Evolutionary conservation across 164 flowering plant genomes (phyloP).

Genomic region (Macadamia tetraphylla): DNA sequence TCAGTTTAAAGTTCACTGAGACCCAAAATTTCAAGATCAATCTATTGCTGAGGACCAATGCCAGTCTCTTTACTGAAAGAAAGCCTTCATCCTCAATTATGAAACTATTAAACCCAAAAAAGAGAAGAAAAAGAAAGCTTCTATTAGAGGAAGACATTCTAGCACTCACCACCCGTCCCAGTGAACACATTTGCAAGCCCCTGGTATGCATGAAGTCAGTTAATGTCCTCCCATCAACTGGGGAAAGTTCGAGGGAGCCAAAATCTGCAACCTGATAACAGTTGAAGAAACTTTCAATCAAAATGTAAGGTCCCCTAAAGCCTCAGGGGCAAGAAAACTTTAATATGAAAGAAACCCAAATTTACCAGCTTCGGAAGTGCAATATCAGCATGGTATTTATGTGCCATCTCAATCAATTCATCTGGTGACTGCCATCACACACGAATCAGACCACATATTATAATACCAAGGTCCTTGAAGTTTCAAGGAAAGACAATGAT

Average conservation of each 20-base stretch:
- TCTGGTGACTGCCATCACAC: conserved; percentile 54
- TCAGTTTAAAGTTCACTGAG: background rate
- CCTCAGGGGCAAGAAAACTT: background rate
- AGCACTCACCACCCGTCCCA: conserved; percentile 79
- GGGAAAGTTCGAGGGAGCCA: conserved; percentile 96
- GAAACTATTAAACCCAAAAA: no score
- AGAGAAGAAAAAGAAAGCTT: no score
- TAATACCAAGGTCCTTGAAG: background rate
- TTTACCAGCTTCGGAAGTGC: conserved; percentile 92
- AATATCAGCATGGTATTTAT: conserved; percentile 70
- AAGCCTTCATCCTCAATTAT: no score
- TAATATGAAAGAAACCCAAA: background rate
- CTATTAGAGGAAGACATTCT: conserved; percentile 28
- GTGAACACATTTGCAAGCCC: conserved; percentile 80
- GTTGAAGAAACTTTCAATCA: conserved; percentile 7
- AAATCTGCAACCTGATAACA: conserved; percentile 82
- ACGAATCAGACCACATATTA: conserved; percentile 9
- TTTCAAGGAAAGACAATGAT: background rate
- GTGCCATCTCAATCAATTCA: conserved; percentile 92
- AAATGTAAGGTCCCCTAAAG: conserved; percentile 6
- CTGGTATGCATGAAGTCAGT: conserved; percentile 98
- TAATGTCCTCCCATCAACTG: conserved; percentile 94
- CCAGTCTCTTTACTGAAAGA: background rate
- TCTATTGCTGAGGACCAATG: background rate
- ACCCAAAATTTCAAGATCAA: no score